Conservation (phyloP, 805 yeast species). For the Torulaspora franciscae region DNA sequence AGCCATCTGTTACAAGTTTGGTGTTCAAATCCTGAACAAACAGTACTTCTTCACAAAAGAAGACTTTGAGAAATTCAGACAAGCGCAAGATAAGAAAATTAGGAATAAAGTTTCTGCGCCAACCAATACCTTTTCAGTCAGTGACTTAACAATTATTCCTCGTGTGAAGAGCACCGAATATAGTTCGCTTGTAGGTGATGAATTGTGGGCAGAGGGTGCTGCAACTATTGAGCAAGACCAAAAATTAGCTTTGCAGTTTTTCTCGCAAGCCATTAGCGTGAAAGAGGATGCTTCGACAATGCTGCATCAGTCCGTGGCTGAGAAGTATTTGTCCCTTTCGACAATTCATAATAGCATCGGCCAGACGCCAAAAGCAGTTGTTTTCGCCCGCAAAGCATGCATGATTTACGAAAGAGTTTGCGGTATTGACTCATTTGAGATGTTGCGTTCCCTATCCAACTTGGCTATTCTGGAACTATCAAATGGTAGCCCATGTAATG, state of each 20-base stretch:
- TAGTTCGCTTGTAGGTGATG: slow-evolving; percentile 64
- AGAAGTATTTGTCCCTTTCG: slow-evolving; percentile 60
- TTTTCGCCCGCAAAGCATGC: slow-evolving; percentile 61
- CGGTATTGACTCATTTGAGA: slow-evolving; percentile 78
- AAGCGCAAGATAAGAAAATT: slow-evolving; percentile 36
- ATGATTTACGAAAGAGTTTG: slow-evolving; percentile 70
- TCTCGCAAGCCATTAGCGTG: slow-evolving; percentile 65
- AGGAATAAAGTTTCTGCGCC: slow-evolving; percentile 32
- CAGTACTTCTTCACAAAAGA: slow-evolving; percentile 41
- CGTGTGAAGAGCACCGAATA: slow-evolving; percentile 66
- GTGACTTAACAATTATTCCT: slow-evolving; percentile 72
- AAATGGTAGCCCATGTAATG: slow-evolving; percentile 52
- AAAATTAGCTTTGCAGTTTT: slow-evolving; percentile 56
- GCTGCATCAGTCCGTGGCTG: slow-evolving; percentile 74
- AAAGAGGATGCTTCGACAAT: slow-evolving; percentile 81
- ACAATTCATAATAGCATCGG: slow-evolving; percentile 60
- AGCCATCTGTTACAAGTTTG: slow-evolving; percentile 69
- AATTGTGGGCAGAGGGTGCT: slow-evolving; percentile 64
- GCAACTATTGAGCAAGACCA: slow-evolving; percentile 39
- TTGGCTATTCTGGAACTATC: slow-evolving; percentile 67
- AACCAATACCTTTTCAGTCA: slow-evolving; percentile 46
- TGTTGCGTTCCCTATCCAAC: slow-evolving; percentile 66
- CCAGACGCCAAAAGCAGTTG: slow-evolving; percentile 53
- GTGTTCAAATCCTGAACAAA: slow-evolving; percentile 72
- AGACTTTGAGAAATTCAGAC: slow-evolving; percentile 31